Evolutionary conservation across 441 rosid species (phyloP).

Genomic region (Lagerstroemia fauriei): DNA sequence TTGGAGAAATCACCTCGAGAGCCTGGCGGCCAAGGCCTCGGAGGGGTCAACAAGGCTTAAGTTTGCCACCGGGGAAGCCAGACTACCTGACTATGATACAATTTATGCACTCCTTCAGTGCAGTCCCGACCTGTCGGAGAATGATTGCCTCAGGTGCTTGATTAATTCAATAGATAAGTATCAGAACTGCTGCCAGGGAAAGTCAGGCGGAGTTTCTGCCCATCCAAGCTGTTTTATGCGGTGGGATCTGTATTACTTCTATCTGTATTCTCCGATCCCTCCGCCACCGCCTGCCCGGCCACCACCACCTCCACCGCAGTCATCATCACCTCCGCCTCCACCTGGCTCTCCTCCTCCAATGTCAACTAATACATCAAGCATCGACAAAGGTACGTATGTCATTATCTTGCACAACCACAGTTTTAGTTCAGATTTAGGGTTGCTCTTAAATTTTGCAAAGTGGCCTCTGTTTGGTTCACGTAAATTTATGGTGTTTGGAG

Average conservation of each 20-base stretch:
- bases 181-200: slow-evolving; percentile 30
- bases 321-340: not conserved
- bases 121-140: slow-evolving; percentile 14
- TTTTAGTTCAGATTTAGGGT: not conserved
- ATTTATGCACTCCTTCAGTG: slow-evolving; percentile 11
- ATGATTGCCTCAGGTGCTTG: not conserved
- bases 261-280: not conserved
- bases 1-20: not conserved
- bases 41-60: not conserved
- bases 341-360: not conserved
- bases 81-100: not conserved
- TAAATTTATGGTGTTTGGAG: not conserved
- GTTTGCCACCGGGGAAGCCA: slow-evolving; percentile 20
- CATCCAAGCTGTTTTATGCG: slow-evolving; percentile 43
- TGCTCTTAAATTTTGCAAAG: not conserved
- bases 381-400: not conserved
- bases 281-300: not conserved
- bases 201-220: not conserved
- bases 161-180: slow-evolving; percentile 21
- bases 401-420: not conserved
- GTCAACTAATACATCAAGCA: not conserved
- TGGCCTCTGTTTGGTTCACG: not conserved
- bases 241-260: slow-evolving; percentile 36
- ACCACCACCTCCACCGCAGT: not conserved
- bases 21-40: slow-evolving; percentile 4